phyloP scores from a whole-genome alignment of 139 green algal species.

The Axilococcus clingmanii region DNA sequence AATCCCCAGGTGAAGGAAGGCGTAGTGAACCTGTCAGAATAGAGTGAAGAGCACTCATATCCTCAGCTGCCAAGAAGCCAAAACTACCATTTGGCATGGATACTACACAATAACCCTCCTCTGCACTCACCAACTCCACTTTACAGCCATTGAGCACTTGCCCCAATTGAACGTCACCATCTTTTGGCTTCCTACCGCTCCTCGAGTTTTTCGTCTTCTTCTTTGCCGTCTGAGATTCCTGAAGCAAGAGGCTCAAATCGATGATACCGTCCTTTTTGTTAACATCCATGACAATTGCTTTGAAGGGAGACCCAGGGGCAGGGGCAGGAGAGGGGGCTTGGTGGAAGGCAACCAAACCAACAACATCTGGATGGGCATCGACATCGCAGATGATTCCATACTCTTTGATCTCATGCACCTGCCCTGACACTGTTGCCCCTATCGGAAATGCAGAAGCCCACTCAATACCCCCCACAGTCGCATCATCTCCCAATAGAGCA shows the following conservation, averaged over 20 bases:
- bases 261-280: conserved; percentile 56
- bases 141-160: conserved; percentile 2
- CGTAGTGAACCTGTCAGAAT: too few relatives aligned
- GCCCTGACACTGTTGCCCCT: conserved; percentile 17
- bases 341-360: conserved; percentile 30
- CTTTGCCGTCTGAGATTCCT: conserved; percentile 1
- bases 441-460: conserved; percentile 8
- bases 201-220: conserved; percentile 24
- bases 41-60: too few relatives aligned
- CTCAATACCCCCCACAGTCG: conserved; percentile 12
- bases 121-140: conserved; percentile 36
- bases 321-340: conserved; percentile 13
- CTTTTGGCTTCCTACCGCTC: neutral
- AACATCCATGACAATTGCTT: conserved; percentile 57
- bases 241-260: conserved; percentile 42
- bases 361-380: conserved; percentile 40
- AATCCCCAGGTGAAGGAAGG: too few relatives aligned
- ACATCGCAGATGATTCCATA: conserved; percentile 72
- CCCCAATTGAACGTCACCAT: neutral
- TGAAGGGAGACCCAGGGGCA: too few relatives aligned
- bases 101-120: conserved; percentile 49
- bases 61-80: conserved; percentile 52
- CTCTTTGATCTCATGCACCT: conserved; percentile 45
- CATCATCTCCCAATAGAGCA: conserved; percentile 16
- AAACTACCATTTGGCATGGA: conserved; percentile 36